Conservation (phyloP, 2,329 filamentous ascomycete species). For the Volutella citrinella region DNA sequence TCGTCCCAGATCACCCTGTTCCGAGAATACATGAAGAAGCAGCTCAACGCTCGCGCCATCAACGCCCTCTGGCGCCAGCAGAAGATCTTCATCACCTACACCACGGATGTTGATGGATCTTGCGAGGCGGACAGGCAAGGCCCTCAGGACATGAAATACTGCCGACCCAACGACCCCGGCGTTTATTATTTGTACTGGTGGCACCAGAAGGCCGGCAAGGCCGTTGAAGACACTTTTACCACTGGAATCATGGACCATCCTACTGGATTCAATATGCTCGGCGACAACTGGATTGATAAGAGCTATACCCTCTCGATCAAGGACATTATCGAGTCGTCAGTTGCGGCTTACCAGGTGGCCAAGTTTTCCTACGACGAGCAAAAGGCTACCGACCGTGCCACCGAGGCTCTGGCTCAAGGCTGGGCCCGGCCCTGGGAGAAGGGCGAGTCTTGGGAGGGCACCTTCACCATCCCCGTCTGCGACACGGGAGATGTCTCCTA, state of each 20-base stretch:
- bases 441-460: conserved; percentile 3
- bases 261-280: conserved; percentile 3
- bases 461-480: conserved; percentile 5
- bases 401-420: not conserved
- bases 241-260: conserved; percentile 4
- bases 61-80: conserved; percentile 5
- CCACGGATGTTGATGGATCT: conserved; percentile 3
- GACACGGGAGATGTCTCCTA: conserved; percentile 5
- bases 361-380: conserved; percentile 1
- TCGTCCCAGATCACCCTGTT: conserved; percentile 1
- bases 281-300: conserved; percentile 1
- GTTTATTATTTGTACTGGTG: conserved; percentile 7
- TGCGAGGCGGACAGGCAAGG: conserved; percentile 3
- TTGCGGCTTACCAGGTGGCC: conserved; percentile 1
- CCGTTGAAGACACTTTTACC: not conserved
- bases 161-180: conserved; percentile 1
- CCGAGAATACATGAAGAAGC: conserved; percentile 5
- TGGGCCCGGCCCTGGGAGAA: conserved; percentile 3
- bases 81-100: conserved; percentile 6
- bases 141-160: conserved; percentile 6
- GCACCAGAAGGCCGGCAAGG: conserved; percentile 1
- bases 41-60: conserved; percentile 4
- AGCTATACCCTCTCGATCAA: conserved; percentile 1
- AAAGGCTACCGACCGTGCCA: not conserved
- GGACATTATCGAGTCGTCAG: conserved; percentile 1